Evolutionary conservation across 1,139 yeast genomes (phyloP).

Genomic region (Nematodospora anomalae): DNA sequence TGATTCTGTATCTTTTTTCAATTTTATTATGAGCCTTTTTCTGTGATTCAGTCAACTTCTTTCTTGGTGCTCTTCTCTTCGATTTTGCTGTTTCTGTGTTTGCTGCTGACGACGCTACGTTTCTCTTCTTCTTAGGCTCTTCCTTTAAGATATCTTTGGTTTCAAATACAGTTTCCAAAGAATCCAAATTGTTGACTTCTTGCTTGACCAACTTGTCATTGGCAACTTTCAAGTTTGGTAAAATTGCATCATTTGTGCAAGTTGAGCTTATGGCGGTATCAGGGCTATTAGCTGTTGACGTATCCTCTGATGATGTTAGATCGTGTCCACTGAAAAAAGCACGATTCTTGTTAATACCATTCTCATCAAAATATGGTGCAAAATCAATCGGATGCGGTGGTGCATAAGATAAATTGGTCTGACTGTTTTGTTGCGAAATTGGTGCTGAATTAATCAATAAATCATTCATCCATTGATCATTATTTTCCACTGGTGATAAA

Average conservation of each 20-base stretch:
- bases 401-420: constrained; percentile 16
- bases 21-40: constrained; percentile 72
- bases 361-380: constrained; percentile 9
- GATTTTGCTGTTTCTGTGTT: constrained; percentile 6
- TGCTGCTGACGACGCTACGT: neutral
- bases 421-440: constrained; percentile 11
- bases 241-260: constrained; percentile 4
- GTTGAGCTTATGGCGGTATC: constrained; percentile 2
- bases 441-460: constrained; percentile 22
- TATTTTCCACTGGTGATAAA: constrained; percentile 18
- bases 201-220: constrained; percentile 14
- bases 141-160: constrained; percentile 25
- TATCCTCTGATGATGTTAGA: constrained; percentile 9
- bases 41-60: constrained; percentile 59
- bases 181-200: constrained; percentile 19
- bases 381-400: constrained; percentile 8
- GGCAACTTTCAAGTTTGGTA: constrained; percentile 6
- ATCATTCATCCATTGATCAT: constrained; percentile 23
- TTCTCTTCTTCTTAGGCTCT: constrained; percentile 9
- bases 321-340: constrained; percentile 8
- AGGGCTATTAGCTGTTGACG: constrained; percentile 13
- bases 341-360: constrained; percentile 1
- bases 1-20: constrained; percentile 69
- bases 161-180: constrained; percentile 27
- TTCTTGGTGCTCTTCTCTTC: constrained; percentile 50